Evolutionary conservation across 257 asterid genomes (phyloP).

Genomic region (Solanum pinnatisectum): DNA sequence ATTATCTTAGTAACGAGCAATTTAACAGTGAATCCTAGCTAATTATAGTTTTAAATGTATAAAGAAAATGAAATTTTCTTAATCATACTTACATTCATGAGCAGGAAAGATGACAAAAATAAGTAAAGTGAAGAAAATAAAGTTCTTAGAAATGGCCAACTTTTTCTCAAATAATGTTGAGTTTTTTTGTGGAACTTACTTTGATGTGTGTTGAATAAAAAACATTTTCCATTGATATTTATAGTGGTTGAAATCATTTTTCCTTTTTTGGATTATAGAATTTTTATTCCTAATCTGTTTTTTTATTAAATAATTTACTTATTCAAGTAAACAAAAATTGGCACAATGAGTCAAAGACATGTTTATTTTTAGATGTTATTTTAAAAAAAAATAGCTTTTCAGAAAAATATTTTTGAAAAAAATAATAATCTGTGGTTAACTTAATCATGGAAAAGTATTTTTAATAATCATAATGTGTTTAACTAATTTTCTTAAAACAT

Average conservation of each 20-base stretch:
- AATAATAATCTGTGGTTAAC: too few species aligned
- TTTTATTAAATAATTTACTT: neutral
- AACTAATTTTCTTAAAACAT: too few species aligned
- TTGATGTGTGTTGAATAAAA: neutral
- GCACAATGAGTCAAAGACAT: too few species aligned
- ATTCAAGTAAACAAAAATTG: neutral
- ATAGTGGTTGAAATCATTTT: neutral
- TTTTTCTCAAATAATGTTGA: neutral
- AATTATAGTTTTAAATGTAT: neutral
- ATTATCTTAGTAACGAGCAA: neutral
- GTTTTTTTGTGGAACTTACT: neutral
- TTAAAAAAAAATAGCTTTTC: too few species aligned
- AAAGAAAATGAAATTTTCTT: neutral
- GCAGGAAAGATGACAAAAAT: neutral
- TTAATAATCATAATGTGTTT: too few species aligned
- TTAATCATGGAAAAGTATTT: too few species aligned
- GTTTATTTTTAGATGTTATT: too few species aligned
- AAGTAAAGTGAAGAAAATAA: neutral
- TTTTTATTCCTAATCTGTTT: neutral
- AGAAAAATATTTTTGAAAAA: too few species aligned
- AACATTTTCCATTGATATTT: neutral
- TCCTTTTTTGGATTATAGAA: neutral
- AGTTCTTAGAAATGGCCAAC: neutral
- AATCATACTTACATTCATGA: neutral
- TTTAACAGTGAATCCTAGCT: neutral